phyloP scores from a whole-genome alignment of 345 rosid genomes.

The Anacardium occidentale region DNA sequence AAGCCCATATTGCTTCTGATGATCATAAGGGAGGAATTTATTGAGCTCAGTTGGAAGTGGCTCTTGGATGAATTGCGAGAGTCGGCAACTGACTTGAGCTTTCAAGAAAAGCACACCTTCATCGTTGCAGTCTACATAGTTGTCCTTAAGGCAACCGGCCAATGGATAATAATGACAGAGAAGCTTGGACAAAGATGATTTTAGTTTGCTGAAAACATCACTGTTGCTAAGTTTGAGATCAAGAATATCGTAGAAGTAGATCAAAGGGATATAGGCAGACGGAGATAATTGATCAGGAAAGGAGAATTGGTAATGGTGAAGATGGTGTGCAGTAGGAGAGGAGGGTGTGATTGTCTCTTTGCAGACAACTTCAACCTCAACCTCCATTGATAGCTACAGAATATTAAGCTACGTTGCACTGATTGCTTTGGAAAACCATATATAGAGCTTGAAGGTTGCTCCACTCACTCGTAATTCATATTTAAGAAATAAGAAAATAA shows the following conservation, averaged over 20 bases:
- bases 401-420: no score
- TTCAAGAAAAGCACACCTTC: neutral
- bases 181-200: neutral
- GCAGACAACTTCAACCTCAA: constrained; percentile 29
- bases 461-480: no score
- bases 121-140: constrained; percentile 6
- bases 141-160: neutral
- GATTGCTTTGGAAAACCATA: neutral
- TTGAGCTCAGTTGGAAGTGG: neutral
- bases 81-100: constrained; percentile 6
- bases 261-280: constrained; percentile 32
- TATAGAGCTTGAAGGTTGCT: no score
- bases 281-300: constrained; percentile 42
- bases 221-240: constrained; percentile 5
- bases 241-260: constrained; percentile 30
- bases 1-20: neutral
- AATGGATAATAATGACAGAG: neutral
- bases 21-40: neutral
- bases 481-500: no score
- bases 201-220: constrained; percentile 9
- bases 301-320: constrained; percentile 31
- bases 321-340: constrained; percentile 39
- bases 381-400: neutral
- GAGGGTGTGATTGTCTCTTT: constrained; percentile 39
- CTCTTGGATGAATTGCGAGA: constrained; percentile 5